Conservation (phyloP, 2,329 filamentous ascomycete species). For the Aspergillus sclerotialis region DNA sequence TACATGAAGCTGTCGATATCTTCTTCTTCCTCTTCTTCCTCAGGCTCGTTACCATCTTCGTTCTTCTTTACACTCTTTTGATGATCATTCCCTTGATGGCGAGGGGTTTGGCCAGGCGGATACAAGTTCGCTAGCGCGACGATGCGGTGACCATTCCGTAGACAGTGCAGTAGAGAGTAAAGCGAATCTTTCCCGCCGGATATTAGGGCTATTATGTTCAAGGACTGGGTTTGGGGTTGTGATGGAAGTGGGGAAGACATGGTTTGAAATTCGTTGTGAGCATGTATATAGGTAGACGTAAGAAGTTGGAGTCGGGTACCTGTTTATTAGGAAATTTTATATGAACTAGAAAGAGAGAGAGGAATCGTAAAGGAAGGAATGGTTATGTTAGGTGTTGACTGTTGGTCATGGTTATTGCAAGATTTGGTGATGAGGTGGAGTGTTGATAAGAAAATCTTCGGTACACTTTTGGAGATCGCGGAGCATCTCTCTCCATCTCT, state of each 20-base stretch:
- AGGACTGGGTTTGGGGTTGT: no score
- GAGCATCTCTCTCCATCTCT: no score
- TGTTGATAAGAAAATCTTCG: no score
- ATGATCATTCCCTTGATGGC: constrained; percentile 20
- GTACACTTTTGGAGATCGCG: no score
- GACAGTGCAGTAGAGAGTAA: constrained; percentile 84
- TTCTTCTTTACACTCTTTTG: constrained; percentile 5
- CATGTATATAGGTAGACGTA: constrained; percentile 1
- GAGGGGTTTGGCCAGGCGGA: no score
- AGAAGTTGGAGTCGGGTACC: no score
- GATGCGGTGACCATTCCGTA: constrained; percentile 74
- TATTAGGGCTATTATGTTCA: constrained; percentile 82
- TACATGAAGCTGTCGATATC: constrained; percentile 99
- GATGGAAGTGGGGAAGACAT: constrained; percentile 19
- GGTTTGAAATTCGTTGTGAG: constrained; percentile 35
- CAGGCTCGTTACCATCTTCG: no score
- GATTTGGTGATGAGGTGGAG: no score
- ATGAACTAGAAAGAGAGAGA: no score
- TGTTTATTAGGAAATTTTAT: constrained; percentile 1
- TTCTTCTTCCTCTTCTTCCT: constrained; percentile 33
- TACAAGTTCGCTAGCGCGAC: constrained; percentile 86
- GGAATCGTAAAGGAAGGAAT: no score
- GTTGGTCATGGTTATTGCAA: no score
- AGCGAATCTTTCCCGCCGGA: constrained; percentile 98
- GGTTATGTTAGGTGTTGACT: no score